These are phyloP conservation scores for Aspergillus leporis DNA, from an alignment of 495 filamentous ascomycete genomes.

Conservation along the genomic window DNA sequence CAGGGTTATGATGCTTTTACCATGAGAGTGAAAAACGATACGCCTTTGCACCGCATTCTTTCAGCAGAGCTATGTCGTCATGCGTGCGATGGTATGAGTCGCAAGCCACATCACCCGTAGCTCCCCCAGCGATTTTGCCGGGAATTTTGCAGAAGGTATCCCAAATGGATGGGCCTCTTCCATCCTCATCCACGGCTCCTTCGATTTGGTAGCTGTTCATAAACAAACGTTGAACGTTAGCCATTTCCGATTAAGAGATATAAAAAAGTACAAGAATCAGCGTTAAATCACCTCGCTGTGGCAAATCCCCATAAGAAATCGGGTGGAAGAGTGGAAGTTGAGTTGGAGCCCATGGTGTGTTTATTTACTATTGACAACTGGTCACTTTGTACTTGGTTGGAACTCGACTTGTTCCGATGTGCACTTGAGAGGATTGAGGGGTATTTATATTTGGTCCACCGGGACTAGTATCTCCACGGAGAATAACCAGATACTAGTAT, in stretches of 20 bases:
- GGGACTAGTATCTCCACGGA: neutral
- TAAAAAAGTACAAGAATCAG: neutral
- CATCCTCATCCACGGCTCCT: conserved; percentile 65
- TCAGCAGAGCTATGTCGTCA: conserved; percentile 73
- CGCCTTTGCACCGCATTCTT: conserved; percentile 59
- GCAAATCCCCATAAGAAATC: conserved; percentile 85
- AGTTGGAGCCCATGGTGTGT: conserved; percentile 33
- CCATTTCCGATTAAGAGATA: neutral
- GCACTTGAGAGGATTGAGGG: neutral
- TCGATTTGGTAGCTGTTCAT: conserved; percentile 70
- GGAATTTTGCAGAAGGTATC: conserved; percentile 73
- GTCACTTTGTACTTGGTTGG: neutral
- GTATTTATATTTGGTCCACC: conserved; percentile 1
- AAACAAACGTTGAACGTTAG: conserved; percentile 10
- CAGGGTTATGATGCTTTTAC: conserved; percentile 53
- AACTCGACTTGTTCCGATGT: neutral
- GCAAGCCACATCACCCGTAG: conserved; percentile 68
- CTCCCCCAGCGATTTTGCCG: conserved; percentile 72
- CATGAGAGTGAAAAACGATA: conserved; percentile 80
- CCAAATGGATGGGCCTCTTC: conserved; percentile 74
- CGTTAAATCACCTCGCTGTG: conserved; percentile 64
- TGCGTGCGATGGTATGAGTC: conserved; percentile 73
- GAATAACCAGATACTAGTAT: neutral
- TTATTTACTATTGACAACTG: neutral
- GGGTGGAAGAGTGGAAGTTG: conserved; percentile 54